Percentiles rank a stretch among this genome's conserved stretches.
Conservation (phyloP, 305 asterid genomes). For the Fraxinus albicans region DNA sequence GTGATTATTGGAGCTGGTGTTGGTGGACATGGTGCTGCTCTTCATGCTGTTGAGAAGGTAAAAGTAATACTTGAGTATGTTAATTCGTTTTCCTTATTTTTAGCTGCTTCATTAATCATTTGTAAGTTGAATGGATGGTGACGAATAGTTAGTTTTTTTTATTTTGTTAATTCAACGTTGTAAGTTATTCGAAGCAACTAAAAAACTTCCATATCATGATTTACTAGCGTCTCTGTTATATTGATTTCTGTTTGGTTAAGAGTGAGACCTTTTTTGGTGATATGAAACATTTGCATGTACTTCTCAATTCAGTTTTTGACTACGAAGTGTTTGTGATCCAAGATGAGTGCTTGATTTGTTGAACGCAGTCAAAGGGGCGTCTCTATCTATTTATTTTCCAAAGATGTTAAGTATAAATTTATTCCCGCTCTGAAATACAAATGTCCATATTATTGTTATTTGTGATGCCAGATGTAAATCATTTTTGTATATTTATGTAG, state of each 20-base stretch:
- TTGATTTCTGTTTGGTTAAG: constrained; percentile 6
- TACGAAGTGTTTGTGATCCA: background rate
- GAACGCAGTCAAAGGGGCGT: background rate
- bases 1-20: constrained; percentile 98
- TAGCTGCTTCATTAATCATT: background rate
- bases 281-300: background rate
- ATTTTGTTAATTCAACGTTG: background rate
- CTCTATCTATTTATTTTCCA: background rate
- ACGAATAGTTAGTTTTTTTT: background rate
- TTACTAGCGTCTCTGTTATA: constrained; percentile 6
- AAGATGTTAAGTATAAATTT: background rate
- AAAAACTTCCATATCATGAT: constrained; percentile 5
- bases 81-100: background rate
- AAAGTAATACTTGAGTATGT: background rate
- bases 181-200: background rate
- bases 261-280: constrained; percentile 4
- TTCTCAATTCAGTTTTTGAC: background rate
- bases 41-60: constrained; percentile 96
- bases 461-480: constrained; percentile 11
- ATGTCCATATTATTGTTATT: constrained; percentile 11
- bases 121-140: background rate
- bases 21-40: constrained; percentile 99
- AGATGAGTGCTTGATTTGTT: background rate
- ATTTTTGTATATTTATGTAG: constrained; percentile 17
- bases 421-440: background rate